Conservation (phyloP, 208 protist species). For the Wallacemonas sp. region DNA sequence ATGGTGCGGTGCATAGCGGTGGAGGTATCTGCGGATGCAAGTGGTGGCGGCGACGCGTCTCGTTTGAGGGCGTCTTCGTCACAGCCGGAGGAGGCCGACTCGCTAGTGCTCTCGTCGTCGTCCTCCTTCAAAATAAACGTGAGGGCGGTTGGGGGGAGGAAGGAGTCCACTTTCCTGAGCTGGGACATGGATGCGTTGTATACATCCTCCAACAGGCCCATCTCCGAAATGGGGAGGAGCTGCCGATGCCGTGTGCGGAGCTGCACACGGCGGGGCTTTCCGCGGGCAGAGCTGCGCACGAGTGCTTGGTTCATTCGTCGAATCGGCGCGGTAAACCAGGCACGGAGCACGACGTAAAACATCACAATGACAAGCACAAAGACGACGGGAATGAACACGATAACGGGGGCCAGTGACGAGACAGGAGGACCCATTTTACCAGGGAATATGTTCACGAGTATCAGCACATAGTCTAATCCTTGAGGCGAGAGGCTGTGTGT, state of each 20-base stretch:
- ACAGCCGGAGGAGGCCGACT: too few species aligned
- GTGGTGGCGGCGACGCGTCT: too few species aligned
- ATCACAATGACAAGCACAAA: background rate
- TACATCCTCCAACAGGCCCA: background rate
- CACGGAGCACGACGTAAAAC: background rate
- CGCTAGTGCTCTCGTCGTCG: background rate
- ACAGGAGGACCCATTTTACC: background rate
- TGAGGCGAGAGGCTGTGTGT: background rate
- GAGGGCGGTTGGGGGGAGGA: background rate
- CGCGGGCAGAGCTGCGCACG: background rate
- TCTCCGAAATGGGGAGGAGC: background rate
- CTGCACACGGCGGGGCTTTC: background rate
- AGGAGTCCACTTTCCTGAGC: constrained; percentile 1
- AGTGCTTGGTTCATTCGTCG: background rate
- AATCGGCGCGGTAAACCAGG: background rate
- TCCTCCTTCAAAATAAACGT: background rate
- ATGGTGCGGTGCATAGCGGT: background rate
- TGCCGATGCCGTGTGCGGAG: background rate
- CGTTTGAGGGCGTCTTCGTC: too few species aligned
- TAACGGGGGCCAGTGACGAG: background rate
- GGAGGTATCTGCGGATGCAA: too few species aligned
- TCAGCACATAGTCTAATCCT: background rate
- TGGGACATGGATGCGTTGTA: background rate
- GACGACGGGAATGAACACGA: background rate
- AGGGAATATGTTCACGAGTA: background rate